phyloP scores from a whole-genome alignment of 2,329 filamentous ascomycete genomes.

The Pseudocercospora eumusae region DNA sequence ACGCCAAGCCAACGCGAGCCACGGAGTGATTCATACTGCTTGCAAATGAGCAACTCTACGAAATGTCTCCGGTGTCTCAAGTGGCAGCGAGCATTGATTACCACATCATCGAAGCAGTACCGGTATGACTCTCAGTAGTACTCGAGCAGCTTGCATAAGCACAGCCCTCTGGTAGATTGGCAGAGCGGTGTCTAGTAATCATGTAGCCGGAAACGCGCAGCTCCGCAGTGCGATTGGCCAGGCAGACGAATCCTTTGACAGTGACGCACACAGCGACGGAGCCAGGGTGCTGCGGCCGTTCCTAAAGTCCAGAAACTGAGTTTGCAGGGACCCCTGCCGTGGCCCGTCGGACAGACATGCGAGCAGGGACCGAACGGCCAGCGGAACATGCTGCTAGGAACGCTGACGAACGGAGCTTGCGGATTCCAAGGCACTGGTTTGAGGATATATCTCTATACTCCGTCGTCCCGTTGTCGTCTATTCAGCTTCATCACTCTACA shows the following conservation, averaged over 20 bases:
- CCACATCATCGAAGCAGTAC: too few relatives aligned
- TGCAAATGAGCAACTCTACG: conserved; percentile 16
- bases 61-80: conserved; percentile 6
- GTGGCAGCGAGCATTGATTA: conserved; percentile 7
- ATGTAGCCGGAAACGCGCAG: conserved; percentile 18
- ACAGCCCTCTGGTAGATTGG: conserved; percentile 4
- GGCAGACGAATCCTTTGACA: conserved; percentile 16
- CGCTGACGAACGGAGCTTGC: conserved; percentile 11
- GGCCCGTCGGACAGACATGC: conserved; percentile 4
- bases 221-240: conserved; percentile 20
- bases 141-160: conserved; percentile 11
- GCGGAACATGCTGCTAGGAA: conserved; percentile 1
- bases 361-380: conserved; percentile 11
- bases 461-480: conserved; percentile 7
- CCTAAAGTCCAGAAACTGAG: conserved; percentile 1
- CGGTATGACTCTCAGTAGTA: not conserved
- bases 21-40: conserved; percentile 13
- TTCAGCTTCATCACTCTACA: conserved; percentile 17
- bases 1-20: conserved; percentile 6
- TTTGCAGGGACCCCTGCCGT: conserved; percentile 15
- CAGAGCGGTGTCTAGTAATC: conserved; percentile 17
- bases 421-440: conserved; percentile 21
- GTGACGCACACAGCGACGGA: conserved; percentile 13
- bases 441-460: conserved; percentile 18
- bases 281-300: conserved; percentile 10